Evolutionary conservation across 164 flowering plant genomes (phyloP).

Genomic region (Kingdonia uniflora): DNA sequence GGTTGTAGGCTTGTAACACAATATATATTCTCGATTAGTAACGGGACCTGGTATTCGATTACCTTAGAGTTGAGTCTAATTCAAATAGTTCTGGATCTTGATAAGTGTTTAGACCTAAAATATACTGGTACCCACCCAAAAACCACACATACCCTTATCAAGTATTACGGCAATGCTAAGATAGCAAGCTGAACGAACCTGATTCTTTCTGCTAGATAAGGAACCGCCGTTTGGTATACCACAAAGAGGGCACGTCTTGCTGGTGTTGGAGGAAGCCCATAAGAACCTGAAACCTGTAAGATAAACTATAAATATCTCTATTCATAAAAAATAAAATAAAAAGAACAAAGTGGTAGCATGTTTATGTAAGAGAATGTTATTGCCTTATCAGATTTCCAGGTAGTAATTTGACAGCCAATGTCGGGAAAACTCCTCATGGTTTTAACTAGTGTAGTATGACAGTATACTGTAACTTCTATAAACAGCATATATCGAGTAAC

Average conservation of each 20-base stretch:
- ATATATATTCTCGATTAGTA: not conserved
- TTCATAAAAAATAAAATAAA: not conserved
- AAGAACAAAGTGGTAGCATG: not conserved
- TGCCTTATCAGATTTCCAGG: slow-evolving; percentile 1
- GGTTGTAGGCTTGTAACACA: not conserved
- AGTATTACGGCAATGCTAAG: not conserved
- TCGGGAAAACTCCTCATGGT: not conserved
- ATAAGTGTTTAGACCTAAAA: not conserved
- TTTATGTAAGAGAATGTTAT: not conserved
- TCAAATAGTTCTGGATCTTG: not conserved
- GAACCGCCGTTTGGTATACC: slow-evolving; percentile 82
- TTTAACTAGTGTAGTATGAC: no score
- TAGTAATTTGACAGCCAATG: not conserved
- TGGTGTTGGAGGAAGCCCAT: slow-evolving; percentile 86
- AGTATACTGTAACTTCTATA: no score
- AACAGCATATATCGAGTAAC: no score
- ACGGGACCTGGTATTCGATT: not conserved
- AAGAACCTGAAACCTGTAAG: slow-evolving; percentile 67
- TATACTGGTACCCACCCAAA: not conserved
- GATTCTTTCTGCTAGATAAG: slow-evolving; percentile 91
- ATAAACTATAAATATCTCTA: slow-evolving; percentile 1
- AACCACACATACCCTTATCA: not conserved
- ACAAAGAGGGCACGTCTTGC: slow-evolving; percentile 93
- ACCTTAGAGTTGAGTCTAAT: not conserved
- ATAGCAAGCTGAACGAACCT: slow-evolving; percentile 34